Evolutionary conservation across 2,329 filamentous ascomycete species (phyloP), one percentile per base, ranked within the genome.

Genomic region (Fusarium torulosum): DNA sequence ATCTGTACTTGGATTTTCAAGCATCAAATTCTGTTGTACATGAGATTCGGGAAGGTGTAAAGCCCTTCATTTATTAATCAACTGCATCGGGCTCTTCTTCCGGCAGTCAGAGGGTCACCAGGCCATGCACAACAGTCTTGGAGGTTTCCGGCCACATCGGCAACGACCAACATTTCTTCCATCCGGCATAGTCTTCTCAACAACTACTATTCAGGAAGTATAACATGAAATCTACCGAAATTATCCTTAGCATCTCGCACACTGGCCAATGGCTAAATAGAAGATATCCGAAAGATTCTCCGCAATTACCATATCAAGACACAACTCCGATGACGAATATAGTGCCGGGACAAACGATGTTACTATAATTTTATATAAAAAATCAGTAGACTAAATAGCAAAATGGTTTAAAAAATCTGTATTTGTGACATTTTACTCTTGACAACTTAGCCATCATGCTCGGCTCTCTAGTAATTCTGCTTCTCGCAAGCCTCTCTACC

Each of bases 231-330:
- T n/a, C 8, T 37, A 17, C 17, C 17, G 17, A 37, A 9, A 37
- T 35, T 3, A 13, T 29, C 27, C 11, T 29, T 9, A 10, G 10
- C 1, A 13, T 29, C 27, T 29, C 7, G 19, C 6, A 15, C 10
- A 35, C n/a, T 7, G 50, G 8, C 42, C 14, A 25, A 40, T 38
- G 6, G 17, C 27, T 17, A 19, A 40, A 17, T 19, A 10, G 7
- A n/a, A 15, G 53, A 44, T 53, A 38, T 65, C 68, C 68, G 68
- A 71, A 43, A 71, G 9, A 60, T 66, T 69, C 67, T 69, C 68
- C 68, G 58, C 4, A 23, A 20, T 50, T 71, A 41, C 68, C 65
- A 49, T n/a, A 61, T 64, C 40, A 37, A 71, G 68, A 35, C 44
- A 63, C 42, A 67, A 4, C 29, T 23, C 65, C 68, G 67, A 71